Percentiles rank a stretch among this genome's conserved stretches.
phyloP scores from a whole-genome alignment of 1,284 basidiomycete species.

The Cryptococcus jaspeensis region DNA sequence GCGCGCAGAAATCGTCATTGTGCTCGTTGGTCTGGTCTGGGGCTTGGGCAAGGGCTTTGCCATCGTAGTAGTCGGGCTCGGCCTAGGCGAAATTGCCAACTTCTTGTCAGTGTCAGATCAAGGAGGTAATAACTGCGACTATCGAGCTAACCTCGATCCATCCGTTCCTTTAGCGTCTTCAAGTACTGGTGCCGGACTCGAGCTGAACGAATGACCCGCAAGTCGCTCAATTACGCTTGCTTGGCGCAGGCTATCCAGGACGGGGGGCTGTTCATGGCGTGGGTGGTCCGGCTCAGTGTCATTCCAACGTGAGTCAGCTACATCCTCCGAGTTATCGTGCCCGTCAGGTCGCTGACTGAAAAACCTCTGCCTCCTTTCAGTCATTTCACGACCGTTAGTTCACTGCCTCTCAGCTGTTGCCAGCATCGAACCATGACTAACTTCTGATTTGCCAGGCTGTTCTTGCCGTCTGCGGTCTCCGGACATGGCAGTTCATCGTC shows the following conservation, averaged over 20 bases:
- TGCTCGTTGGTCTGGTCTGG: slow-evolving; percentile 49
- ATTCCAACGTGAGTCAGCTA: slow-evolving; percentile 40
- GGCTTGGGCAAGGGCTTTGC: slow-evolving; percentile 46
- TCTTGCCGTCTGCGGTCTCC: slow-evolving; percentile 41
- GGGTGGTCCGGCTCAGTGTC: slow-evolving; percentile 39
- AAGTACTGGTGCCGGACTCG: slow-evolving; percentile 41
- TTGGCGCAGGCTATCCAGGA: slow-evolving; percentile 40
- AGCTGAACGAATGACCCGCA: slow-evolving; percentile 43
- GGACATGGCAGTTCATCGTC: slow-evolving; percentile 39
- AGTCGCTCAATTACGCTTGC: slow-evolving; percentile 48
- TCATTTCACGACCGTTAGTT: slow-evolving; percentile 20
- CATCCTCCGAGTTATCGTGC: not conserved
- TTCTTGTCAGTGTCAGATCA: slow-evolving; percentile 25
- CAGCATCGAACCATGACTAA: not conserved
- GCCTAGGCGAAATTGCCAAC: slow-evolving; percentile 45
- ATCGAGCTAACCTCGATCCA: too few relatives aligned
- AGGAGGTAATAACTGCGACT: too few relatives aligned
- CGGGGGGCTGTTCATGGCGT: slow-evolving; percentile 47
- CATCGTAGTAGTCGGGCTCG: slow-evolving; percentile 41
- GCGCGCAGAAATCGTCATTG: slow-evolving; percentile 35
- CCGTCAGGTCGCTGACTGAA: not conserved
- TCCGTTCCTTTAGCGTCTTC: slow-evolving; percentile 33
- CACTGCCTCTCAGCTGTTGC: too few relatives aligned
- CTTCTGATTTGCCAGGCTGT: slow-evolving; percentile 29
- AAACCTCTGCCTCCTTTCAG: too few relatives aligned